Base-by-base conservation (phyloP, 2,329 filamentous ascomycete genomes). In the Keithomyces neogunnii region DNA sequence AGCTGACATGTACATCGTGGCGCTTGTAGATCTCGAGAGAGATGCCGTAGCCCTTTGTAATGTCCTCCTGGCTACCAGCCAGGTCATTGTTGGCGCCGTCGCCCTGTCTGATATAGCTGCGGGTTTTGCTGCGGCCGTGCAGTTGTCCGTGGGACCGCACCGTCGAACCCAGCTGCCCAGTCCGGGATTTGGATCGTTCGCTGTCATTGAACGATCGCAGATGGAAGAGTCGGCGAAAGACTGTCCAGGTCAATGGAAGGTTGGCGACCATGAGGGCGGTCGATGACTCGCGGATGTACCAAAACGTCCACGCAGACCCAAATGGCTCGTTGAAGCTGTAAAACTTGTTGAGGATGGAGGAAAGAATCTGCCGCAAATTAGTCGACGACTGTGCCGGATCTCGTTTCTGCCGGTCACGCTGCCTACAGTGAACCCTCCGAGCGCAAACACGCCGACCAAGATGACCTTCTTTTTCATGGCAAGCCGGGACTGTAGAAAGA, bases 391-490 rank as follows among this genome's bases (percentile, higher is more conserved):
- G 19, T 19, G 19, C 19, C 19, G 19, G 19, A 19, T 19, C 19
- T 19, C 19, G 19, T 19, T 19, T 19, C 19, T 7, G 26, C 28
- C 28, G 3, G 11, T 36, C 46, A 10, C 7, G 11, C 5, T 5
- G 64, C 70, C 53, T 65, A 75, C 73, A 1, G 74, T 75, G 48
- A 77, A 77, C 36, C 66, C 55, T 7, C 73, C 74, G 33, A 77
- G 57, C 8, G 69, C 65, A 52, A 77, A 76, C 30, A 77, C 67
- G 4, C 61, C 62, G 46, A 68, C 68, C 1, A 84, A 69, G 1
- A 80, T 69, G 0, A 74, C 49, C 62, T 83, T 84, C 59, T 78
- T 74, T 60, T 72, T 76, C 1, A 68, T 40, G 5, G 71, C 66
- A 2, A 84, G 66, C 45, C 73, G 71, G 1, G 80, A 72, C 30